A percentile compares a stretch with the other conserved stretches of the same genome.
phyloP scores from a whole-genome alignment of 2,329 filamentous ascomycete genomes.

The Talaromyces sp. region DNA sequence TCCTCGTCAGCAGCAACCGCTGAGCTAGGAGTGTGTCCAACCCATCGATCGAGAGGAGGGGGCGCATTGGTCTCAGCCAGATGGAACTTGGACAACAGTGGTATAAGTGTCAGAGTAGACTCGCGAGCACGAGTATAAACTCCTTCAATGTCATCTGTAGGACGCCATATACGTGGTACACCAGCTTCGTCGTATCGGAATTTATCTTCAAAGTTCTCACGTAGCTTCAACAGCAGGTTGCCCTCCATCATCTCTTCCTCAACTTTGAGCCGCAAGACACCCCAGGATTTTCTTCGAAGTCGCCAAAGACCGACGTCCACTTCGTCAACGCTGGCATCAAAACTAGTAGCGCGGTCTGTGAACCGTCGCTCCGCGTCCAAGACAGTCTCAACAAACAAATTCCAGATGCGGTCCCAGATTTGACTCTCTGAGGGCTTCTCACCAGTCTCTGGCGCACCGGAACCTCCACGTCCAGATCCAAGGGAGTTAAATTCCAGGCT shows the following conservation, averaged over 20 bases:
- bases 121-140: constrained; percentile 89
- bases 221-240: constrained; percentile 88
- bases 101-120: constrained; percentile 85
- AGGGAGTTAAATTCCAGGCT: constrained; percentile 95
- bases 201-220: constrained; percentile 98
- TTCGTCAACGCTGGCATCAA: constrained; percentile 87
- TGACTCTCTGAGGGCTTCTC: constrained; percentile 76
- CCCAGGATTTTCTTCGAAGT: constrained; percentile 90
- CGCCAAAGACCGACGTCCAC: constrained; percentile 91
- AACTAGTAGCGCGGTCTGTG: constrained; percentile 82
- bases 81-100: constrained; percentile 79
- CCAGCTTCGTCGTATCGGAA: constrained; percentile 96
- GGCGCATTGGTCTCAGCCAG: constrained; percentile 68
- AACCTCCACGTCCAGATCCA: constrained; percentile 78
- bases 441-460: constrained; percentile 72
- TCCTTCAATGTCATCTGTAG: constrained; percentile 94
- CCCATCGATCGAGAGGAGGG: constrained; percentile 79
- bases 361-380: constrained; percentile 82
- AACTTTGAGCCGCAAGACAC: constrained; percentile 80
- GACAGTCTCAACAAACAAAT: constrained; percentile 75
- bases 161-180: constrained; percentile 93
- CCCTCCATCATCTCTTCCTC: constrained; percentile 98
- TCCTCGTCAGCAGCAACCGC: constrained; percentile 83
- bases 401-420: constrained; percentile 96
- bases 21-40: constrained; percentile 71